These are phyloP conservation scores for carrot (Daucus carota) DNA, from an alignment of 129 eudicot species.

Conservation along the genomic window DNA sequence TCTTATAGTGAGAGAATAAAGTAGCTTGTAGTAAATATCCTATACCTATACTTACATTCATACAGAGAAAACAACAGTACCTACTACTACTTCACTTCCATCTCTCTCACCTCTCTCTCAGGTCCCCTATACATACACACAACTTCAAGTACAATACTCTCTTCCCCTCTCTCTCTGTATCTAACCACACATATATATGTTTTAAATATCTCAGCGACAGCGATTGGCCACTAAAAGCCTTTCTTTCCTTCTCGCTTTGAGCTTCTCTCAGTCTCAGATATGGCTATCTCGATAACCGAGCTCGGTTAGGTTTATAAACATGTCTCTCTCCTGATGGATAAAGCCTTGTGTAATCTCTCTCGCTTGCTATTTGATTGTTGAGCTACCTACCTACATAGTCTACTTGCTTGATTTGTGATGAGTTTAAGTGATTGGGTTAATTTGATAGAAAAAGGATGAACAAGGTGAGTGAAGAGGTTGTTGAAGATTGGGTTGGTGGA, in stretches of 20 bases:
- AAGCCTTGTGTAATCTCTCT: neutral
- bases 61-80: neutral
- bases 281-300: conserved; percentile 27
- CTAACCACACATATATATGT: neutral
- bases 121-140: conserved; percentile 27
- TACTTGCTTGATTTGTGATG: neutral
- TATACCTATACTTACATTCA: neutral
- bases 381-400: neutral
- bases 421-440: neutral
- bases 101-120: conserved; percentile 26
- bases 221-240: conserved; percentile 11
- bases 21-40: neutral
- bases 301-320: conserved; percentile 1
- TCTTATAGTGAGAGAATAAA: conserved; percentile 14
- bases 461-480: neutral
- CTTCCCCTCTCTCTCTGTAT: conserved; percentile 7
- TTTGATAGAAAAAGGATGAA: conserved; percentile 7
- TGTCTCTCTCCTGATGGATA: neutral
- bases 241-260: neutral
- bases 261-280: neutral
- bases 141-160: neutral
- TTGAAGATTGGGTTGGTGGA: conserved; percentile 3
- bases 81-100: neutral
- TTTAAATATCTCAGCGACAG: neutral
- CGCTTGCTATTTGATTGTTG: neutral